phyloP scores from a whole-genome alignment of 805 yeast species.

The Candida sphagnicola region DNA sequence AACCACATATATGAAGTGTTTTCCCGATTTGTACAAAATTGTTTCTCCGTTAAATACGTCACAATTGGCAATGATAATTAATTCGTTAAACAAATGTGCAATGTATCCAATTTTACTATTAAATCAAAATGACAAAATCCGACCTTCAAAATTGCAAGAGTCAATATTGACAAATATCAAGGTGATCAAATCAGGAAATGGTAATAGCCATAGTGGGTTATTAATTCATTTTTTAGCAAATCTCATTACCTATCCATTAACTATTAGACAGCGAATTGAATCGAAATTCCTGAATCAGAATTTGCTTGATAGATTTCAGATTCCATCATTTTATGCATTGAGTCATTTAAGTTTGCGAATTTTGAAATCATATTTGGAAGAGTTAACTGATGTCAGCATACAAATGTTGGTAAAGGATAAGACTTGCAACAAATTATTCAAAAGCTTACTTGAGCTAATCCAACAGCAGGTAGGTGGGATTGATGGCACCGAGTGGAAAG shows the following conservation, averaged over 20 bases:
- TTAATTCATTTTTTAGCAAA: conserved; percentile 52
- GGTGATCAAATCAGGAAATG: conserved; percentile 22
- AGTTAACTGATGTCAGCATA: conserved; percentile 23
- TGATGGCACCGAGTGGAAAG: conserved; percentile 43
- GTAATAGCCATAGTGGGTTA: conserved; percentile 34
- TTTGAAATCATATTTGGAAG: conserved; percentile 34
- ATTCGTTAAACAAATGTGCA: conserved; percentile 60
- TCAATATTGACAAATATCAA: conserved; percentile 51
- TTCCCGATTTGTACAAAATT: conserved; percentile 45
- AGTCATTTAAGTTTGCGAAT: conserved; percentile 46
- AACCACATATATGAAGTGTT: conserved; percentile 50
- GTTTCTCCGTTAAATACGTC: conserved; percentile 25
- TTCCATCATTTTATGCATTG: conserved; percentile 63
- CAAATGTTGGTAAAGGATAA: conserved; percentile 39
- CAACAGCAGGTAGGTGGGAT: conserved; percentile 39
- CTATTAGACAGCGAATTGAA: conserved; percentile 53
- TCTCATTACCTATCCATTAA: conserved; percentile 57
- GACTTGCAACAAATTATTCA: conserved; percentile 42
- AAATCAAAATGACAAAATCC: conserved; percentile 45
- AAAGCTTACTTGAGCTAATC: conserved; percentile 51
- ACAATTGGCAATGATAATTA: conserved; percentile 48
- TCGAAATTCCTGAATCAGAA: conserved; percentile 43
- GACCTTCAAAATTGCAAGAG: conserved; percentile 59
- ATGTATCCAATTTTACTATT: conserved; percentile 71
- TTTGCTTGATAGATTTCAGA: conserved; percentile 30